A percentile compares a stretch with the other conserved stretches of the same genome.
Evolutionary conservation across 1,284 basidiomycete genomes (phyloP).

Genomic region (Salmacisia buchloeana): DNA sequence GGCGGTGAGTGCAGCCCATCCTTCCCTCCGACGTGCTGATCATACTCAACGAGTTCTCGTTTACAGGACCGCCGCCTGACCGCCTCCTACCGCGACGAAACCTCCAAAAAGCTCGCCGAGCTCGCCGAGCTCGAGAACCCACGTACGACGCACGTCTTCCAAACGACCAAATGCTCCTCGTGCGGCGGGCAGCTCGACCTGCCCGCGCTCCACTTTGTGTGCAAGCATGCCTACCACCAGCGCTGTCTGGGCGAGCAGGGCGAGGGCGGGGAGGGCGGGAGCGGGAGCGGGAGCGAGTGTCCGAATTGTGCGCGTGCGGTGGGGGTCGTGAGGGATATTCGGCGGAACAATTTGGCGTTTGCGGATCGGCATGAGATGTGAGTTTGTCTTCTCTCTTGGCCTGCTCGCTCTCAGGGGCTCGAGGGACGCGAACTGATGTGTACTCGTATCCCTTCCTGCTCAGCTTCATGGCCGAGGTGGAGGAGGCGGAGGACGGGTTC

Average conservation of each 20-base stretch:
- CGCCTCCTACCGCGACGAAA: slow-evolving; percentile 78
- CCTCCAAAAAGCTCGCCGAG: slow-evolving; percentile 71
- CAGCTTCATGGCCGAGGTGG: slow-evolving; percentile 23
- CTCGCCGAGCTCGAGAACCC: slow-evolving; percentile 73
- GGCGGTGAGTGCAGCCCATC: slow-evolving; percentile 58
- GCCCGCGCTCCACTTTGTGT: slow-evolving; percentile 95
- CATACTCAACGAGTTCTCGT: slow-evolving; percentile 11
- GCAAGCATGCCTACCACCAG: slow-evolving; percentile 93
- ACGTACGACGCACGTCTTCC: slow-evolving; percentile 76
- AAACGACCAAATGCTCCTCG: slow-evolving; percentile 81
- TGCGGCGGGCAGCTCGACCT: slow-evolving; percentile 84
- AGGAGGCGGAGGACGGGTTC: slow-evolving; percentile 33
- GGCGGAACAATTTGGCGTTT: slow-evolving; percentile 72
- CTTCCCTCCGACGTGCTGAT: neutral
- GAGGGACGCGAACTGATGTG: neutral
- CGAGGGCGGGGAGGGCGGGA: slow-evolving; percentile 16
- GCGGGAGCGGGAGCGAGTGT: slow-evolving; percentile 80
- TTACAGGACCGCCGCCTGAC: slow-evolving; percentile 74
- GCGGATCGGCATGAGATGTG: slow-evolving; percentile 81
- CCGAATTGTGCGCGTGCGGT: slow-evolving; percentile 78
- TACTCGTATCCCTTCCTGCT: neutral
- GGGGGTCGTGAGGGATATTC: slow-evolving; percentile 79
- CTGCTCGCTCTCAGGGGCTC: neutral
- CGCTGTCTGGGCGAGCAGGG: slow-evolving; percentile 25
- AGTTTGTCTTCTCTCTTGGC: slow-evolving; percentile 3